Base-by-base conservation (phyloP, 345 rosid genomes). In the Pelargonium nanum region DNA sequence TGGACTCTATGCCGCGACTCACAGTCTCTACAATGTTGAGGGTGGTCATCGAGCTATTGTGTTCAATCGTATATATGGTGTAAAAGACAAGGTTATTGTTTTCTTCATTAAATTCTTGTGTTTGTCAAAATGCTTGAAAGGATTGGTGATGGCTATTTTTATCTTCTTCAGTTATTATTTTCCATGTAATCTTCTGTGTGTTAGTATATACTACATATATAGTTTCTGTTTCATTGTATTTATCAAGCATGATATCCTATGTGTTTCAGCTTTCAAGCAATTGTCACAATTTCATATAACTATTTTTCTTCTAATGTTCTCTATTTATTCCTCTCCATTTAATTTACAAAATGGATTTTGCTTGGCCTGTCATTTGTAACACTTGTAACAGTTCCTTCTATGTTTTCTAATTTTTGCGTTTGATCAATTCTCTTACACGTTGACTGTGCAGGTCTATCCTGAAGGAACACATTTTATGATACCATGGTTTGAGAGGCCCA, bases 401-500 rank as follows among this genome's bases (percentile, higher is more conserved):
- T 28, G 8, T 20, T 15, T 55, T 55, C 20, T 4, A 20, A 20
- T 55, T 55, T 55, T 13, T 21, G 23, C 4, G 4, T 56, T 56
- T 56, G 1, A 1, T 56, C 19, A 4, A 56, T 56, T 8, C 21
- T 56, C n/a, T 22, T 56, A 56, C 58, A 8, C 16, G 17, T 21
- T 20, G 21, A 0, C 22, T 62, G 40, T 69, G 67, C 76, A 93
- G 99, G 96, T 89, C 19, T 93, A 89, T 72, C 91, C 92, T 32
- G 99, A 93, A 74, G 99, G 99, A n/a, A 93, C 99, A 4, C 97
- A 93, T 68, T 68, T 90, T 22, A 87, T 87, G 83, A 7, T 87
- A 69, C 99, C 97, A 55, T 93, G 97, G 97, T 81, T 93, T 69
- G 97, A 93, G 72, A 83, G 96, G 78, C 90, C 97, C 22, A 61